A percentile compares a stretch with the other conserved stretches of the same genome.
phyloP scores from a whole-genome alignment of 805 yeast species.

The Wickerhamiella vanderwaltii region DNA sequence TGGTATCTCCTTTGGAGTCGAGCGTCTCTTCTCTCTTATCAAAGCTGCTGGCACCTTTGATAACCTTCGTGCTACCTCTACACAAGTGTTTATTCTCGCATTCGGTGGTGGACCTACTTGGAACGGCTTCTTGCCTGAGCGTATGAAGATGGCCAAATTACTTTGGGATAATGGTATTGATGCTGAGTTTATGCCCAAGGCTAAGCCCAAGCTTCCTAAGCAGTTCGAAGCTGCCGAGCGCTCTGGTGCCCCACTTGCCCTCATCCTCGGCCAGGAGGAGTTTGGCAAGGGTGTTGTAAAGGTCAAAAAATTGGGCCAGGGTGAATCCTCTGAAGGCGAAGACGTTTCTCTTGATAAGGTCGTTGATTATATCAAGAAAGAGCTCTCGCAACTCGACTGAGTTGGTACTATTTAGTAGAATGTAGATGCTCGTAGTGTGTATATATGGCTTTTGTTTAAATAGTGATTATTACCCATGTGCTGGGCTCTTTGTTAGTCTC shows the following conservation, averaged over 20 bases:
- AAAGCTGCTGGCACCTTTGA: conserved; percentile 61
- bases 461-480: too few relatives aligned
- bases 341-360: conserved; percentile 52
- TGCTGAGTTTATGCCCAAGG: conserved; percentile 82
- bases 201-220: conserved; percentile 87
- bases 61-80: conserved; percentile 65
- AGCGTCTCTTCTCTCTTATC: conserved; percentile 80
- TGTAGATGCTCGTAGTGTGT: too few relatives aligned
- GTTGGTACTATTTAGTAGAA: too few relatives aligned
- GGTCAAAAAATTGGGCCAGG: conserved; percentile 81
- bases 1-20: conserved; percentile 95
- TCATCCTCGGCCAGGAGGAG: conserved; percentile 93
- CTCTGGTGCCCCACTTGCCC: conserved; percentile 79
- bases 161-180: conserved; percentile 86
- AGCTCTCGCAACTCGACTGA: conserved; percentile 28
- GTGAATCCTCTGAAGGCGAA: conserved; percentile 77
- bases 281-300: conserved; percentile 67
- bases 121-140: conserved; percentile 83
- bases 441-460: too few relatives aligned
- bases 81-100: conserved; percentile 94
- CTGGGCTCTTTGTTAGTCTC: too few relatives aligned
- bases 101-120: conserved; percentile 97
- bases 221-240: conserved; percentile 98
- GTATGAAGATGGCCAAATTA: conserved; percentile 72
- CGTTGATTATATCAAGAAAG: conserved; percentile 39